Base-by-base conservation (phyloP, 768 basidiomycete genomes). In the Galerina marginata region DNA sequence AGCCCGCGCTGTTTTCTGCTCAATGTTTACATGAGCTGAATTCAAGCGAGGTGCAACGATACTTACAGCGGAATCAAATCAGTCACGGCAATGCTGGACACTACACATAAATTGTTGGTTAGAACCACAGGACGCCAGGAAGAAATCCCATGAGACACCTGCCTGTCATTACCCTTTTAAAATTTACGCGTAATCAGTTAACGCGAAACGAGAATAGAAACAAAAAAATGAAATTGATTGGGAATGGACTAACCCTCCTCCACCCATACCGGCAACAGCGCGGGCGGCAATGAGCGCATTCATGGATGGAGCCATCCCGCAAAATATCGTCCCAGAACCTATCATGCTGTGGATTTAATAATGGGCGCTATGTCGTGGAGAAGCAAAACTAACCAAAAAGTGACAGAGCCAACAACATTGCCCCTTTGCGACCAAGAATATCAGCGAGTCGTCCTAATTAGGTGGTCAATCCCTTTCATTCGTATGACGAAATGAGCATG, bases 241-340 rank as follows among this genome's bases (percentile, higher is more conserved):
- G 40, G 55, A 54, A 49, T 63, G 52, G 43, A 85, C 89, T 75
- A 72, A 92, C 87, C 93, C 91, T 74, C 93, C 95, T 58, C 95
- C 93, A 57, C 93, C 95, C 87, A 93, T 92, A 50, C 95, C 95
- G 26, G 95, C 94, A 45, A 97, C 75, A 3, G 92, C 87, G 11
- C 96, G 86, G 57, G 91, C 92, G 43, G 82, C 81, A 62, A 96
- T 93, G 54, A 97, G 82, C 11, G 81, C 72, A 62, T 86, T 83
- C 95, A 98, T 96, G 6, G 89, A 91, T 9, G 90, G 87, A 43
- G 94, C 96, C 43, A 95, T 65, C 1, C 93, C 96, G 70, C 95
- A 98, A 14, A 89, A 80, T 43, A 93, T 79, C 1, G 95, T 98
- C 20, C 96, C 96, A 61, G 85, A 79, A 20, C 90, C 91, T 92